Evolutionary conservation across 139 green algal genomes (phyloP), one percentile per base, ranked within the genome.

Genomic region (Picochlorum sp.): DNA sequence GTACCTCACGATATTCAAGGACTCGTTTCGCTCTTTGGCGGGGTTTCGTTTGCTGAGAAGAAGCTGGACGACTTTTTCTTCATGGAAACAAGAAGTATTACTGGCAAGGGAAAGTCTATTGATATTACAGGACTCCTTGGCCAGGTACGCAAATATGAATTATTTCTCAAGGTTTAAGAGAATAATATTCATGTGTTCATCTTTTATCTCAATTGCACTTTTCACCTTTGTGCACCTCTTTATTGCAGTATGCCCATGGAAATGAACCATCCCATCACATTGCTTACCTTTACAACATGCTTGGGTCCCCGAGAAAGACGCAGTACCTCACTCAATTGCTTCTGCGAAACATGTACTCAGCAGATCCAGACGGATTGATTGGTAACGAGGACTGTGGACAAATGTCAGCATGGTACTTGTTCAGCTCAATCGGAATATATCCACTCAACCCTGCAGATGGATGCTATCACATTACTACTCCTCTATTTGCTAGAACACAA

Each of bases 381-480:
- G 52, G 52, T 28, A 59, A 59, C 35, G 52, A 59, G 24, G 52
- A 59, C 13, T 59, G 52, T 59, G 52, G 52, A 18, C 52, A 59
- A 43, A 59, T 59, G 52, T 43, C 22, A 43, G 52, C 52, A 43
- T 59, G 52, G 52, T 52, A 51, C 24, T 29, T 59, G 0, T 59
- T 59, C 24, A 59, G n/a, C 22, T 28, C 52, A 12, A 26, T 59
- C 7, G 52, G 52, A 29, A 51, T 59, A 12, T 59, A 59, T 29
- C 52, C 52, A 2, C 16, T 59, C 52, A 59, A 59, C 24, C 52
- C 52, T 18, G 52, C 52, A 36, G 52, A 59, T 0, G 52, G 20
- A 18, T 28, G 9, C 4, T 59, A 59, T 22, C 52, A 59, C 7
- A 28, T 59, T 22, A 30, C 20, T 18, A 59, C 20, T 50, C 52